phyloP scores from a whole-genome alignment of 306 rosid genomes.

The Senna tora region DNA sequence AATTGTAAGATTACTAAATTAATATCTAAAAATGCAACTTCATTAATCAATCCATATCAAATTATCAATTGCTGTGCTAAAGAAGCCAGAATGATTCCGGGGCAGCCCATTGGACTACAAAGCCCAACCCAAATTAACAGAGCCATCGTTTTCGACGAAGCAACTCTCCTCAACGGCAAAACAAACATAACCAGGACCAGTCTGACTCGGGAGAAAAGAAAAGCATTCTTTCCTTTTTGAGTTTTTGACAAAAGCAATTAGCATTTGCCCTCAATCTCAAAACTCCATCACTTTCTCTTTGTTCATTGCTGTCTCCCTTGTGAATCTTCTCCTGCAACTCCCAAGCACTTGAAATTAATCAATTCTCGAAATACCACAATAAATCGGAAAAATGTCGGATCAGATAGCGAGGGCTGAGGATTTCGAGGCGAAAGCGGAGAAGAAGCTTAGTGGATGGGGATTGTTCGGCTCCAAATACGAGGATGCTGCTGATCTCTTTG shows the following conservation, averaged over 20 bases:
- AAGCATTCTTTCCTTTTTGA: neutral
- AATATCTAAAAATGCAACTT: too few relatives aligned
- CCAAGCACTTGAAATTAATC: neutral
- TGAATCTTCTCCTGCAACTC: neutral
- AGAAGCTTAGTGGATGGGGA: slow-evolving; percentile 87
- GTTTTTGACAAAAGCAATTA: neutral
- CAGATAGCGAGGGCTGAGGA: slow-evolving; percentile 71
- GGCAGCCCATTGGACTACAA: too few relatives aligned
- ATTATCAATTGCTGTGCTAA: too few relatives aligned
- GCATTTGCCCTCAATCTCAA: neutral
- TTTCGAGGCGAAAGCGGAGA: slow-evolving; percentile 79
- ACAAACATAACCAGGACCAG: neutral
- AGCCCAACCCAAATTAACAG: neutral
- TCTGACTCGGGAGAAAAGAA: neutral
- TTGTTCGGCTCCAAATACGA: slow-evolving; percentile 83
- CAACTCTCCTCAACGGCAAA: neutral
- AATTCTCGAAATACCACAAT: neutral
- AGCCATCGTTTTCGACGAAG: neutral
- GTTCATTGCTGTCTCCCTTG: slow-evolving; percentile 15
- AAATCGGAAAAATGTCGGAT: slow-evolving; percentile 63
- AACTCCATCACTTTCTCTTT: neutral
- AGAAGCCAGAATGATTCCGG: too few relatives aligned
- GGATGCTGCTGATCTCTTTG: slow-evolving; percentile 92
- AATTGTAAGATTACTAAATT: too few relatives aligned
- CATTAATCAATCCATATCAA: too few relatives aligned